Evolutionary conservation across 768 basidiomycete species (phyloP).

Genomic region (Tylopilus plumbeoviolaceoides): DNA sequence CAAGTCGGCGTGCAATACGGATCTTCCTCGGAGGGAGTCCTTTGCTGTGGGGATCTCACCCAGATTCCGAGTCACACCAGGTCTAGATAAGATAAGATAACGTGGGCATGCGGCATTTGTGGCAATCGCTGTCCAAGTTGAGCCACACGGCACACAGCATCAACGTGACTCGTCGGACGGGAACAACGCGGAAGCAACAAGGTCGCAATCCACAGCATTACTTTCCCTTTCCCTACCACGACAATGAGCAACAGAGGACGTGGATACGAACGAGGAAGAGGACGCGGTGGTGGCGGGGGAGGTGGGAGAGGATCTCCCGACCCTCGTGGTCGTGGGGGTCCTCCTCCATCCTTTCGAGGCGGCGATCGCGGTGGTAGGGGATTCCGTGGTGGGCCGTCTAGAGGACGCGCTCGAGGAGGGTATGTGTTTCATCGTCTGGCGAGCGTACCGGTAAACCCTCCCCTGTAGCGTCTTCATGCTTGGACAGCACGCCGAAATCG

Average conservation of each 20-base stretch:
- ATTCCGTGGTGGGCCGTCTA: constrained; percentile 21
- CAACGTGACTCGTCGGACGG: not conserved
- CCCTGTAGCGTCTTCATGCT: constrained; percentile 38
- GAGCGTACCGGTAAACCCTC: not conserved
- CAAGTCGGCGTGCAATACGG: not conserved
- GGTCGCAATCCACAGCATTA: not conserved
- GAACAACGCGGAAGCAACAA: not conserved
- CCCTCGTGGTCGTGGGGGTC: constrained; percentile 26
- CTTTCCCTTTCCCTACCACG: not conserved
- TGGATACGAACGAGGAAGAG: constrained; percentile 38
- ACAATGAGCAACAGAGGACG: constrained; percentile 38
- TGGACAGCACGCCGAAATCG: constrained; percentile 42
- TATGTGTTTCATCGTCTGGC: constrained; percentile 17
- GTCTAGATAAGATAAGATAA: constrained; percentile 25
- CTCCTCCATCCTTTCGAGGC: constrained; percentile 24
- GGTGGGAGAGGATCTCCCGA: constrained; percentile 32
- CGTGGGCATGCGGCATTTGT: not conserved
- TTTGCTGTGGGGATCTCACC: not conserved
- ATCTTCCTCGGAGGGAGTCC: not conserved
- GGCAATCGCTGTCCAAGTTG: constrained; percentile 7
- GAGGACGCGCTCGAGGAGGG: constrained; percentile 38
- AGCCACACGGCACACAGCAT: constrained; percentile 18
- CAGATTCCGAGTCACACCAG: not conserved
- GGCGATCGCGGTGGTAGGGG: constrained; percentile 32
- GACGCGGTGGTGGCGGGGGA: constrained; percentile 30